Percentiles rank a stretch among this genome's conserved stretches.
These are phyloP conservation scores for Leishmania lainsoni DNA, from an alignment of 208 protist species.

Conservation along the genomic window DNA sequence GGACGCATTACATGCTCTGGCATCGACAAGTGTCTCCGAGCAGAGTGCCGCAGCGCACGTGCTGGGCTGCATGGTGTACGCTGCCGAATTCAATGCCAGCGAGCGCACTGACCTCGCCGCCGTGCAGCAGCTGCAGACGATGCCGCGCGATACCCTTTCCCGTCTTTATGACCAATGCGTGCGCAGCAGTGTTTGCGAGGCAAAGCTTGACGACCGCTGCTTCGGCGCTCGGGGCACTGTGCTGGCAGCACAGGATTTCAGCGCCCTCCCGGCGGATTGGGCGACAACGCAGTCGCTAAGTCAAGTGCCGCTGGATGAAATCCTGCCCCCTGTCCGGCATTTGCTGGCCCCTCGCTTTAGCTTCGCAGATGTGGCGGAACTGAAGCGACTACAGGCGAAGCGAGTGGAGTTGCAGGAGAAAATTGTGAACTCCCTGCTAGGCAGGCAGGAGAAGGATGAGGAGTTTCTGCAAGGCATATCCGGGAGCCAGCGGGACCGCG, in stretches of 20 bases:
- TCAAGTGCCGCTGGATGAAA: slow-evolving; percentile 21
- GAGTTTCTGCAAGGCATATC: slow-evolving; percentile 16
- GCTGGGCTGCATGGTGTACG: slow-evolving; percentile 62
- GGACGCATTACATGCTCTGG: slow-evolving; percentile 53
- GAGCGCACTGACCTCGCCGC: slow-evolving; percentile 36
- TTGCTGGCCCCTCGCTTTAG: slow-evolving; percentile 73
- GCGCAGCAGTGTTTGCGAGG: slow-evolving; percentile 22
- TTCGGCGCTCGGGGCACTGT: slow-evolving; percentile 34
- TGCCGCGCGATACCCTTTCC: slow-evolving; percentile 19
- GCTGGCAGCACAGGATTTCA: slow-evolving; percentile 54
- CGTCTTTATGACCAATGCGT: slow-evolving; percentile 24
- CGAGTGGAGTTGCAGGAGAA: slow-evolving; percentile 63
- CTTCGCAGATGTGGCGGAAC: slow-evolving; percentile 60
- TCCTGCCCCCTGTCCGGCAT: slow-evolving; percentile 69
- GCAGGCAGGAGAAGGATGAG: background rate
- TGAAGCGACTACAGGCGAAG: slow-evolving; percentile 51
- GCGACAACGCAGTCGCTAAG: slow-evolving; percentile 36
- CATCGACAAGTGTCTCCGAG: slow-evolving; percentile 36
- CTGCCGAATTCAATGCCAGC: slow-evolving; percentile 39
- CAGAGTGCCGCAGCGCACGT: slow-evolving; percentile 42
- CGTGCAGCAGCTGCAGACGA: slow-evolving; percentile 52
- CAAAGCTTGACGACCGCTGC: slow-evolving; percentile 25
- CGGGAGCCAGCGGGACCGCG: slow-evolving; percentile 10
- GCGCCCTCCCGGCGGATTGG: slow-evolving; percentile 63
- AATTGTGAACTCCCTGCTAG: slow-evolving; percentile 26